These are phyloP conservation scores for Piromyces sp. DNA, from an alignment of 192 early-diverging fungal species.

Conservation along the genomic window DNA sequence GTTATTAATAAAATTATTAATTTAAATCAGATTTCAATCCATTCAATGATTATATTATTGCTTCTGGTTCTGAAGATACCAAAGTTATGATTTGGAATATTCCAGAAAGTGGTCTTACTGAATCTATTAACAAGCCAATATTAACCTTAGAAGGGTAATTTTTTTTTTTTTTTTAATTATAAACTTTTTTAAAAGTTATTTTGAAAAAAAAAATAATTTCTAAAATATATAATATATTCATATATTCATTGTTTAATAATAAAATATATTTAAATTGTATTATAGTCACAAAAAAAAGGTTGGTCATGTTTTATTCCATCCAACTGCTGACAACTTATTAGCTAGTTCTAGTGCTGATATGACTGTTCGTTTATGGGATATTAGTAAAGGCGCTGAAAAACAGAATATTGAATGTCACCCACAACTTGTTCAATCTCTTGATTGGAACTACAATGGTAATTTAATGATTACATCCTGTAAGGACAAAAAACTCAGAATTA, in stretches of 20 bases:
- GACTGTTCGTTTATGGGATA: conserved; percentile 81
- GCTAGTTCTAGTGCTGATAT: conserved; percentile 75
- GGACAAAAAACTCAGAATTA: conserved; percentile 88
- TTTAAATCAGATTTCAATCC: conserved; percentile 78
- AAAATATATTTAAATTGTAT: no score
- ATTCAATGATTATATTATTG: conserved; percentile 93
- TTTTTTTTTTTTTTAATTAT: no score
- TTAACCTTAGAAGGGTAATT: conserved; percentile 60
- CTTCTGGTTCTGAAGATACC: conserved; percentile 51
- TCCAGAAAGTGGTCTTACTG: conserved; percentile 52
- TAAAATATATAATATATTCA: no score
- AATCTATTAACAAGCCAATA: conserved; percentile 58
- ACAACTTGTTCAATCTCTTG: conserved; percentile 80
- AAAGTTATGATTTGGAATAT: conserved; percentile 93
- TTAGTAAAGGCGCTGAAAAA: conserved; percentile 56
- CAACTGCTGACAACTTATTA: conserved; percentile 82
- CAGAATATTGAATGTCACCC: conserved; percentile 66
- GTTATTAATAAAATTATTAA: no score
- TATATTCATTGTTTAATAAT: no score
- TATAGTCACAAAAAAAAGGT: conserved; percentile 43
- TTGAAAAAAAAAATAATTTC: no score
- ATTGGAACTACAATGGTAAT: conserved; percentile 75
- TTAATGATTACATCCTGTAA: conserved; percentile 79
- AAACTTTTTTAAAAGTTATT: no score
- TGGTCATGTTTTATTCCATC: conserved; percentile 96